Base-by-base conservation (phyloP, 805 yeast species). In the Sugiyamaella smithiae region DNA sequence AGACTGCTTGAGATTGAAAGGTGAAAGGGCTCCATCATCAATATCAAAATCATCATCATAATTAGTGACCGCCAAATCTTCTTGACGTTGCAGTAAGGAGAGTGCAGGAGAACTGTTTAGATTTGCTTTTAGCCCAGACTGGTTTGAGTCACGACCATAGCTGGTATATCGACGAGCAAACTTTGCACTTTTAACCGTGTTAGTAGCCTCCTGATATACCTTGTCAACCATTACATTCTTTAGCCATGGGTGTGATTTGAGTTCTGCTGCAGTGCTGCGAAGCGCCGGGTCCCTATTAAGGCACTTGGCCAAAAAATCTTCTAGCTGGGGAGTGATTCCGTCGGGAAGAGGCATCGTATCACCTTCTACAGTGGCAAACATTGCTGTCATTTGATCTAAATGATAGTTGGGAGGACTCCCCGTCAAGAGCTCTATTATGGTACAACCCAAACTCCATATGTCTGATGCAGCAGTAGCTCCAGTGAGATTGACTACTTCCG, bases 381-480 rank as follows among this genome's bases (percentile, higher is more conserved):
- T 70, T 0, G 93, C 88, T 1, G 88, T 84, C 81, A 86, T 81
- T 7, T 85, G 84, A 50, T 81, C 81, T 45, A 81, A 69, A 40
- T 87, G 82, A 53, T 84, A 83, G 59, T 88, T 88, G 0, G 97
- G 97, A 0, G 99, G 98, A 43, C 80, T 75, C 0, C 88, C 95
- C 0, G 96, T 84, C 45, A 88, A 70, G 36, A 93, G 71, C 64
- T 93, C 99, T 1, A 91, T 79, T 2, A 90, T 78, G 0, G 98
- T 91, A n/a, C 97, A 95, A 2, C 98, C 99, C 23, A 93, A 67
- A 5, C 96, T 86, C 98, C 75, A 71, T 5, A 71, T 63, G 68
- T 93, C 99, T 2, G 96, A 87, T 1, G 95, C 85, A 0, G 91
- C 80, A 7, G 95, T 83, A 1, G 91, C 85, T 2, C 95, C 95